Conservation (phyloP, 805 yeast species). For the Pichia nakasei region DNA sequence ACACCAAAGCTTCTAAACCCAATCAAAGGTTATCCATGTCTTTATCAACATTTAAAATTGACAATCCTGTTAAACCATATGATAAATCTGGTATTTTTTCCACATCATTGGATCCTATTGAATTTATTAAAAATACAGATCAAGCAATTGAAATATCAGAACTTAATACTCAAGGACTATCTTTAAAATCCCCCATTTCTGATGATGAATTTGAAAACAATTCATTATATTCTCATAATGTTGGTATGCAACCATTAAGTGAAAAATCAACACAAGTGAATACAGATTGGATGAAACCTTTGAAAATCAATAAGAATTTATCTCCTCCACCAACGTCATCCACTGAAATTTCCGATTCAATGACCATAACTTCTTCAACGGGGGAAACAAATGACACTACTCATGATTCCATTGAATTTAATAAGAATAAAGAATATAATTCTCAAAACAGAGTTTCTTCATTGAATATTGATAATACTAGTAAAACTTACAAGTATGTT, state of each 20-base stretch:
- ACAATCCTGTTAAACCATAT: slow-evolving; percentile 29
- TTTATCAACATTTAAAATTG: slow-evolving; percentile 20
- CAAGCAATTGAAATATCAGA: slow-evolving; percentile 1
- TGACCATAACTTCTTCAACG: background rate
- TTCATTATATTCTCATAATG: background rate
- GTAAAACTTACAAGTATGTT: slow-evolving; percentile 13
- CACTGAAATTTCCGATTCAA: background rate
- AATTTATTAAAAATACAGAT: slow-evolving; percentile 10
- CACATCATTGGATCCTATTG: slow-evolving; percentile 24
- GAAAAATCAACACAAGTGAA: background rate
- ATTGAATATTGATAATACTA: slow-evolving; percentile 1
- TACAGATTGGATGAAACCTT: slow-evolving; percentile 15
- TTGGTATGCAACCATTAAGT: background rate
- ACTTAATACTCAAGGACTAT: background rate
- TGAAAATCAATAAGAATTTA: slow-evolving; percentile 5
- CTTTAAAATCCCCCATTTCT: background rate
- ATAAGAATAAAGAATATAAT: too few relatives aligned
- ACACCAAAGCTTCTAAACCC: slow-evolving; percentile 27
- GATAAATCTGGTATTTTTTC: slow-evolving; percentile 27
- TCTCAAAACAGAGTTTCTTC: slow-evolving; percentile 8
- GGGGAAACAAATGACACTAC: background rate
- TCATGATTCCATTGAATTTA: background rate
- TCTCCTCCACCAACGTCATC: slow-evolving; percentile 1
- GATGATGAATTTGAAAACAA: background rate
- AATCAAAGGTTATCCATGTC: slow-evolving; percentile 17